A percentile compares a stretch with the other conserved stretches of the same genome.
Evolutionary conservation across 2,329 filamentous ascomycete genomes (phyloP).

Genomic region (Thelonectria olida): DNA sequence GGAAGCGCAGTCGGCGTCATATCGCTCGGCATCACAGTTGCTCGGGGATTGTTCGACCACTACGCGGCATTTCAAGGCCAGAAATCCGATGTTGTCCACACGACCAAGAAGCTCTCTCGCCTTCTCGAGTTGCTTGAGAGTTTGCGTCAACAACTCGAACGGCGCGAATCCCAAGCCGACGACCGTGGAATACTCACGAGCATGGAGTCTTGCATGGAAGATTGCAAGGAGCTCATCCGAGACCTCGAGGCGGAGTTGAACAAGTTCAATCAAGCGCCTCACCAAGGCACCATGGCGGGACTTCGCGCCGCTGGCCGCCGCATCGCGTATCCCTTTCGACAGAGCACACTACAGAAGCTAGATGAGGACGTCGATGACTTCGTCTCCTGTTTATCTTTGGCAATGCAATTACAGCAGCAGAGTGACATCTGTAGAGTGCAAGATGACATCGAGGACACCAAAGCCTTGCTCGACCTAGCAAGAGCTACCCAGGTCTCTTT

Average conservation of each 20-base stretch:
- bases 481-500: constrained; percentile 39
- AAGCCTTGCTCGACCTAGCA: constrained; percentile 36
- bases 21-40: constrained; percentile 48
- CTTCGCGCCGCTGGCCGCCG: constrained; percentile 20
- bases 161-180: constrained; percentile 35
- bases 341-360: constrained; percentile 50
- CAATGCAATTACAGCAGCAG: constrained; percentile 44
- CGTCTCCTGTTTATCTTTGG: constrained; percentile 38
- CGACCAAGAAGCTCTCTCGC: constrained; percentile 34
- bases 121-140: constrained; percentile 38
- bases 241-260: constrained; percentile 38
- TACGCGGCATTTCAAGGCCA: constrained; percentile 42
- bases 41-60: constrained; percentile 45
- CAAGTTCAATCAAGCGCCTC: constrained; percentile 36
- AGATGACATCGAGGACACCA: constrained; percentile 40
- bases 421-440: constrained; percentile 33
- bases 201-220: constrained; percentile 38
- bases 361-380: constrained; percentile 48
- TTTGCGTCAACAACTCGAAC: constrained; percentile 25
- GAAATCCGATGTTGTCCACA: constrained; percentile 37
- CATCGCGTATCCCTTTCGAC: constrained; percentile 44
- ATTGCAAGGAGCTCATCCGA: constrained; percentile 41
- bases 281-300: background rate
- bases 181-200: constrained; percentile 31
- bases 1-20: constrained; percentile 44